These are phyloP conservation scores for Bipolaris bicolor DNA, from an alignment of 2,329 filamentous ascomycete genomes.

Conservation along the genomic window DNA sequence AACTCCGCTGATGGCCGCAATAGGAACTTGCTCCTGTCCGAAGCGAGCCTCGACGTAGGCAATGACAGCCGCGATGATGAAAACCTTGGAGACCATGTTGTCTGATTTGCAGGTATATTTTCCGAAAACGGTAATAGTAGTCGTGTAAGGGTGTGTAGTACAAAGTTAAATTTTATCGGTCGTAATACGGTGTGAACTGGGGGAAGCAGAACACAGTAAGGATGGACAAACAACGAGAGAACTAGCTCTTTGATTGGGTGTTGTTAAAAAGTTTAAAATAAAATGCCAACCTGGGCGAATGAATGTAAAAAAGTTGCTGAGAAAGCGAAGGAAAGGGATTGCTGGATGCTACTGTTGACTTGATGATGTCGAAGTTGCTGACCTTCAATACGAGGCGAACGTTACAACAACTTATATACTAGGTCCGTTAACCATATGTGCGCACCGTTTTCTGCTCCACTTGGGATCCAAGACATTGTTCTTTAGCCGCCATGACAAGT, in stretches of 20 bases:
- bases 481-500: conserved; percentile 23
- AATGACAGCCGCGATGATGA: conserved; percentile 39
- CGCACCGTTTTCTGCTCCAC: not conserved
- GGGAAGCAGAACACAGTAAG: too few species aligned
- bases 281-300: conserved; percentile 43
- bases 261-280: conserved; percentile 17
- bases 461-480: not conserved
- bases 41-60: conserved; percentile 58
- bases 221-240: conserved; percentile 31
- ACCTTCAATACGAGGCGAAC: conserved; percentile 15
- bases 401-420: conserved; percentile 35
- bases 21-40: conserved; percentile 67
- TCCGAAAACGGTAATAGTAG: conserved; percentile 1
- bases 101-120: conserved; percentile 8
- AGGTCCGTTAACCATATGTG: conserved; percentile 9
- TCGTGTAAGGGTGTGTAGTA: not conserved
- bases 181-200: conserved; percentile 7
- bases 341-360: conserved; percentile 30
- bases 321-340: conserved; percentile 19
- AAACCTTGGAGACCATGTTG: conserved; percentile 44
- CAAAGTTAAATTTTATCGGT: not conserved
- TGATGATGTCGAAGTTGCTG: conserved; percentile 37
- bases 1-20: conserved; percentile 61
- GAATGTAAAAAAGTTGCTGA: conserved; percentile 29
- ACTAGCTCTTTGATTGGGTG: conserved; percentile 42